A percentile compares a stretch with the other conserved stretches of the same genome.
Evolutionary conservation across 2,329 filamentous ascomycete genomes (phyloP).

Genomic region (Talaromyces sp.): DNA sequence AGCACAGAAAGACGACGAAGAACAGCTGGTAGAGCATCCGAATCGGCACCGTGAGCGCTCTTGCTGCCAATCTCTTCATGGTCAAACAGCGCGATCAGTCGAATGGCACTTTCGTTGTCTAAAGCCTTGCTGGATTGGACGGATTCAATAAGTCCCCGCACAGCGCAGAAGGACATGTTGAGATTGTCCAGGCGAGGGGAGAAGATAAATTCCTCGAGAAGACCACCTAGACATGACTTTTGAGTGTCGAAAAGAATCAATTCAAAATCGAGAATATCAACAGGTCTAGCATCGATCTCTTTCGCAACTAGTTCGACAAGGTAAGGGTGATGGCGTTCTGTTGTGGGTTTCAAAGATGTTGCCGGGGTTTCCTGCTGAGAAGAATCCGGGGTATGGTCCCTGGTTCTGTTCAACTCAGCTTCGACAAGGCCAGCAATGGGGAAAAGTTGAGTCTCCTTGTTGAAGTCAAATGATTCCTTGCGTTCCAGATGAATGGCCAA

Average conservation of each 20-base stretch:
- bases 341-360: constrained; percentile 65
- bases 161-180: constrained; percentile 91
- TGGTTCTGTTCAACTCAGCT: constrained; percentile 77
- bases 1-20: constrained; percentile 82
- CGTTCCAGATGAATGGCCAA: constrained; percentile 92
- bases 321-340: constrained; percentile 82
- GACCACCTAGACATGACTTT: constrained; percentile 79
- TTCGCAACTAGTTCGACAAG: constrained; percentile 80
- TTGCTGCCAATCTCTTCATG: constrained; percentile 95
- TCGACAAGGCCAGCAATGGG: constrained; percentile 85
- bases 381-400: constrained; percentile 45
- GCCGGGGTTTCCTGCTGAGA: constrained; percentile 40
- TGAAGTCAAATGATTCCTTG: constrained; percentile 81
- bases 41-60: constrained; percentile 90
- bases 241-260: constrained; percentile 96
- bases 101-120: constrained; percentile 74
- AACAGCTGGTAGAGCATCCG: constrained; percentile 83
- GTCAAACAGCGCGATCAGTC: constrained; percentile 91
- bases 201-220: constrained; percentile 93
- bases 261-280: constrained; percentile 87
- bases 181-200: constrained; percentile 94
- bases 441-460: constrained; percentile 95
- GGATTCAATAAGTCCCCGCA: constrained; percentile 80
- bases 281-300: constrained; percentile 66
- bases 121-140: constrained; percentile 62